Conservation (phyloP, 345 rosid species). For the Eucalyptus tenuipes region DNA sequence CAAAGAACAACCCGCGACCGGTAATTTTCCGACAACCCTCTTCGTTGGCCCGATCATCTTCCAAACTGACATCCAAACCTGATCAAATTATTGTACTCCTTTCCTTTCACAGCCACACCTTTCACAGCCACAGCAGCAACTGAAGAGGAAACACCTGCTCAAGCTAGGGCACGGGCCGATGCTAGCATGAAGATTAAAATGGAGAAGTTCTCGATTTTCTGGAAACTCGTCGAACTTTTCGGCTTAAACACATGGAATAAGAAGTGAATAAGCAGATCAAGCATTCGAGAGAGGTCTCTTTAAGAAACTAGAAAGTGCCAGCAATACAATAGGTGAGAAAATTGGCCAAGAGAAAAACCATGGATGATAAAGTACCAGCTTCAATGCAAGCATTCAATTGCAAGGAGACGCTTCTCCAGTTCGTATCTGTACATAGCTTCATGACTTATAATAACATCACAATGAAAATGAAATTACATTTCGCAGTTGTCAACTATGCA, state of each 20-base stretch:
- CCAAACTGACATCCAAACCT: neutral
- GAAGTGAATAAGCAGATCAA: neutral
- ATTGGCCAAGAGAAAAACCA: neutral
- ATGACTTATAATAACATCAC: neutral
- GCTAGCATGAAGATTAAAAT: slow-evolving; percentile 25
- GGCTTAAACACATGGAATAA: neutral
- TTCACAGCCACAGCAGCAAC: slow-evolving; percentile 10
- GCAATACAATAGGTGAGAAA: neutral
- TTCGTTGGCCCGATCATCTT: neutral
- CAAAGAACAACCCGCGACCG: slow-evolving; percentile 7
- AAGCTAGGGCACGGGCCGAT: slow-evolving; percentile 30
- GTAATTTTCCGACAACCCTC: neutral
- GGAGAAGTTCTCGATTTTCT: slow-evolving; percentile 18
- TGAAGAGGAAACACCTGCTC: slow-evolving; percentile 51
- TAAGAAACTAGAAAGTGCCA: neutral
- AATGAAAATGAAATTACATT: neutral
- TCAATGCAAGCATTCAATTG: neutral
- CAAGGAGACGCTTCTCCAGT: neutral
- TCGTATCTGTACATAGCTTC: neutral
- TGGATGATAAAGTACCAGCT: neutral
- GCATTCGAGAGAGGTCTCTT: neutral
- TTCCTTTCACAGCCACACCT: slow-evolving; percentile 5
- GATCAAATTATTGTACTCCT: neutral
- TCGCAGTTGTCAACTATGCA: neutral
- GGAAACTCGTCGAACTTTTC: slow-evolving; percentile 15